phyloP scores from a whole-genome alignment of 352 stramenopile species.

The Pythium phragmitis region DNA sequence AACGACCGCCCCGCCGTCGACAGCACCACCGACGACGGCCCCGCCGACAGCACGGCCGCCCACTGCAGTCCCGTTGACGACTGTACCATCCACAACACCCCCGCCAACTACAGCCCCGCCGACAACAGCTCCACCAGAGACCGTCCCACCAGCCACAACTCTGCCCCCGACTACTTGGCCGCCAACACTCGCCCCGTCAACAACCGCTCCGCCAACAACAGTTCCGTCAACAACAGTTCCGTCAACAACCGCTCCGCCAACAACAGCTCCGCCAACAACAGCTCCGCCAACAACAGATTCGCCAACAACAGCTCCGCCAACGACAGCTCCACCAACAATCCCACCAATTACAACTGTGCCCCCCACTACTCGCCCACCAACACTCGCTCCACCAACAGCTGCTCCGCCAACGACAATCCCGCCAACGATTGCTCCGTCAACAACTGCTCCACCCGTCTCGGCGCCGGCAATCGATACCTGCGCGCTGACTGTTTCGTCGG shows the following conservation, averaged over 20 bases:
- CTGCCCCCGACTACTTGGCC: not conserved
- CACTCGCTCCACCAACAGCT: no score
- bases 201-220: not conserved
- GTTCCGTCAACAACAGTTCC: not conserved
- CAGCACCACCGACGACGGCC: not conserved
- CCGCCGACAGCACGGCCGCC: not conserved
- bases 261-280: no score
- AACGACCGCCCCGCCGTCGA: not conserved
- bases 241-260: no score
- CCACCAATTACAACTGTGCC: no score
- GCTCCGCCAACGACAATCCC: no score
- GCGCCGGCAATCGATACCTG: not conserved
- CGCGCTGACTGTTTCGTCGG: not conserved
- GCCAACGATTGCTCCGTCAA: no score
- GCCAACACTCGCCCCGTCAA: no score
- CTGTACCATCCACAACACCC: not conserved
- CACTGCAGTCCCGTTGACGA: not conserved
- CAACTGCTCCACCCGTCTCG: no score
- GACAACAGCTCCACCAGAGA: not conserved
- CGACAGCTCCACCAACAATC: no score
- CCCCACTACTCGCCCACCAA: no score
- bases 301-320: no score
- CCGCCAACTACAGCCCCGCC: not conserved
- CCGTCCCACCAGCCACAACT: not conserved
- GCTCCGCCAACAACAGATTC: no score